Evolutionary conservation across 768 basidiomycete species (phyloP).

Genomic region (Collybiopsis confluens): DNA sequence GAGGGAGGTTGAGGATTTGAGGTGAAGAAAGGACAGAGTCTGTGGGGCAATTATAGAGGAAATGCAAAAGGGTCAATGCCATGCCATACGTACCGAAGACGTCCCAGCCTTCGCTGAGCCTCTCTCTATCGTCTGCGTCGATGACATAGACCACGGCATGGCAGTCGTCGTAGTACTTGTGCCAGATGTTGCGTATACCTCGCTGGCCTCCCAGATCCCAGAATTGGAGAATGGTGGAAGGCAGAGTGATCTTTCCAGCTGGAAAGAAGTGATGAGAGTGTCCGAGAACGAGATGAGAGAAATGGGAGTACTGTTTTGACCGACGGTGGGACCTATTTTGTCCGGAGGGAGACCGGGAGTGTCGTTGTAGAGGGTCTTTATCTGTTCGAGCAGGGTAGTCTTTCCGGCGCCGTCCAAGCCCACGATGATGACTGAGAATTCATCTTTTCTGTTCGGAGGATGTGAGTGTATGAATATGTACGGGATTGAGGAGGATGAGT

Average conservation of each 20-base stretch:
- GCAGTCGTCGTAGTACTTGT: slow-evolving; percentile 91
- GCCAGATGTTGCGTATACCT: slow-evolving; percentile 93
- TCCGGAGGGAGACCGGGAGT: slow-evolving; percentile 84
- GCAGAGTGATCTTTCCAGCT: slow-evolving; percentile 93
- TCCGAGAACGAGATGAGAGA: not conserved
- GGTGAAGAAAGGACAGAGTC: slow-evolving; percentile 87
- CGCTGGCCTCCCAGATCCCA: slow-evolving; percentile 96
- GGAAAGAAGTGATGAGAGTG: not conserved
- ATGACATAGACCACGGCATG: slow-evolving; percentile 96
- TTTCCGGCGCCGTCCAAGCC: slow-evolving; percentile 93
- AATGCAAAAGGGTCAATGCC: not conserved
- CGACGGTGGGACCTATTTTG: slow-evolving; percentile 95
- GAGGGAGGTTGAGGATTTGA: slow-evolving; percentile 84
- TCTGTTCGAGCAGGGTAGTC: slow-evolving; percentile 87
- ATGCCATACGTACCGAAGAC: slow-evolving; percentile 74
- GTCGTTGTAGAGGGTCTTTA: slow-evolving; percentile 89
- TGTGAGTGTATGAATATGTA: not conserved
- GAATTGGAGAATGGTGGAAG: slow-evolving; percentile 92
- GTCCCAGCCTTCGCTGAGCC: slow-evolving; percentile 93
- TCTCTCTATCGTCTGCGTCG: slow-evolving; percentile 86
- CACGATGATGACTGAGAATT: slow-evolving; percentile 93
- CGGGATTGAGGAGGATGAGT: slow-evolving; percentile 6
- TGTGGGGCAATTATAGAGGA: slow-evolving; percentile 16
- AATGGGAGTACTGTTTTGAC: slow-evolving; percentile 83
- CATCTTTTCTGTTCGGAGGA: slow-evolving; percentile 86